A percentile compares a stretch with the other conserved stretches of the same genome.
Evolutionary conservation across 768 basidiomycete genomes (phyloP).

Genomic region (Nidularia pulvinata): DNA sequence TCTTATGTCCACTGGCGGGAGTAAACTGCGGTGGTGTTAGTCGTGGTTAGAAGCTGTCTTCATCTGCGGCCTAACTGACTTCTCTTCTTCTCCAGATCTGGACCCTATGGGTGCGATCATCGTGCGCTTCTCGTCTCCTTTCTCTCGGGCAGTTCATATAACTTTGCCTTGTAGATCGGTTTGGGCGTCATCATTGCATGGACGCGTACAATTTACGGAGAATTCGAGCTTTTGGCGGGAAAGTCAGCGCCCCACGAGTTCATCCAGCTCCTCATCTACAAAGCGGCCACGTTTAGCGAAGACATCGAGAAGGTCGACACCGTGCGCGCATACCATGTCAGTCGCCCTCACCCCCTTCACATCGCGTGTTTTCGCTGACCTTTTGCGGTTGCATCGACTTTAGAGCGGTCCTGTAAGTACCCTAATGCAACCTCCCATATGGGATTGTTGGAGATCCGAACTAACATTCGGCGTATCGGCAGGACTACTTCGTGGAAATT

Average conservation of each 20-base stretch:
- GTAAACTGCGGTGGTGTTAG: conserved; percentile 82
- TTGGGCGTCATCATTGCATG: conserved; percentile 80
- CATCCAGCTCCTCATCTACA: conserved; percentile 90
- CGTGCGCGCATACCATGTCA: conserved; percentile 88
- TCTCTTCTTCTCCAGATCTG: conserved; percentile 40
- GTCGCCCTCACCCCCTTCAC: conserved; percentile 18
- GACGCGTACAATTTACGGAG: conserved; percentile 71
- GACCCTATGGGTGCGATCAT: conserved; percentile 81
- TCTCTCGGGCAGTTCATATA: background rate
- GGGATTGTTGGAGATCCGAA: background rate
- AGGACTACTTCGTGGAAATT: conserved; percentile 94
- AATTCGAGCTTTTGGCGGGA: conserved; percentile 89
- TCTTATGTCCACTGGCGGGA: conserved; percentile 83
- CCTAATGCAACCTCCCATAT: background rate
- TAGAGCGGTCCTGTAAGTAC: conserved; percentile 72
- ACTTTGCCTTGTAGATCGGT: conserved; percentile 52
- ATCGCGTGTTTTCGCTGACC: conserved; percentile 5
- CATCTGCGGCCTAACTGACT: background rate
- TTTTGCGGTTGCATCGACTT: conserved; percentile 1
- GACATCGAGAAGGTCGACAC: conserved; percentile 90
- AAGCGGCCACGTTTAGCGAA: conserved; percentile 85
- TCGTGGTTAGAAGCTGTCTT: conserved; percentile 13
- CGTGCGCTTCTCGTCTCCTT: conserved; percentile 37
- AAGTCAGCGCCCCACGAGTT: conserved; percentile 93
- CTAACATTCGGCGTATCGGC: background rate